phyloP scores from a whole-genome alignment of 768 basidiomycete species.

The Boletellus ananas region DNA sequence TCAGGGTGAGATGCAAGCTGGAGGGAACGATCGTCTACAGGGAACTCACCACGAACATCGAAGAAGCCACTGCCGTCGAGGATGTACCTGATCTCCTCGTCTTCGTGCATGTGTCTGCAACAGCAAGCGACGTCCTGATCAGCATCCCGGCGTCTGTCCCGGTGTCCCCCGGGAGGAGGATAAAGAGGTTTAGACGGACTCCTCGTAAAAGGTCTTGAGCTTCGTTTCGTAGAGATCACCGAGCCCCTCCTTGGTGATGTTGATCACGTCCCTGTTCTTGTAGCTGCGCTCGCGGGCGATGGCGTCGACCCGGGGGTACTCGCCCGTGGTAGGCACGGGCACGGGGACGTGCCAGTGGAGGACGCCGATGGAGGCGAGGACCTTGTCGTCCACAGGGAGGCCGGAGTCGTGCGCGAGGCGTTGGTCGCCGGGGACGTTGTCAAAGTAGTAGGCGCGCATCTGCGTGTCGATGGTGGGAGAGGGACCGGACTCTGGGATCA shows the following conservation, averaged over 20 bases:
- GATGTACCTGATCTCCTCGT: constrained; percentile 92
- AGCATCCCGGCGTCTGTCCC: neutral
- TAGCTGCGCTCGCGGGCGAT: constrained; percentile 69
- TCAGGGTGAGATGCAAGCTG: neutral
- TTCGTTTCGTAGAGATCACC: constrained; percentile 82
- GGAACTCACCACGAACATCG: constrained; percentile 75
- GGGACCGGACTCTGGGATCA: too few species aligned
- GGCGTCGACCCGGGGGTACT: constrained; percentile 52
- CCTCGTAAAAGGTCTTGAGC: constrained; percentile 79
- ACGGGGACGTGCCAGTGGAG: constrained; percentile 65
- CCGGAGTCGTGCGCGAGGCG: constrained; percentile 73
- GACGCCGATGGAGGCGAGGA: constrained; percentile 58
- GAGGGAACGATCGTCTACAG: neutral
- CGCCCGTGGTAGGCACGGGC: constrained; percentile 32
- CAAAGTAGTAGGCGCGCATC: constrained; percentile 77
- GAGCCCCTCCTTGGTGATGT: constrained; percentile 71
- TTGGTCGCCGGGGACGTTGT: constrained; percentile 77
- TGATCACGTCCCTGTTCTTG: constrained; percentile 80
- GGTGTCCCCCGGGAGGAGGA: neutral
- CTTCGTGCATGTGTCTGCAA: constrained; percentile 86
- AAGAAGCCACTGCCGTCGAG: constrained; percentile 88
- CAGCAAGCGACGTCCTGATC: too few species aligned
- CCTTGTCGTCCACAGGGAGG: constrained; percentile 46
- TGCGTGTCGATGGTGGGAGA: too few species aligned
- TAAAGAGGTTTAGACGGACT: constrained; percentile 43